These are phyloP conservation scores for Rosellinia necatrix DNA, from an alignment of 2,329 filamentous ascomycete genomes.

Conservation along the genomic window DNA sequence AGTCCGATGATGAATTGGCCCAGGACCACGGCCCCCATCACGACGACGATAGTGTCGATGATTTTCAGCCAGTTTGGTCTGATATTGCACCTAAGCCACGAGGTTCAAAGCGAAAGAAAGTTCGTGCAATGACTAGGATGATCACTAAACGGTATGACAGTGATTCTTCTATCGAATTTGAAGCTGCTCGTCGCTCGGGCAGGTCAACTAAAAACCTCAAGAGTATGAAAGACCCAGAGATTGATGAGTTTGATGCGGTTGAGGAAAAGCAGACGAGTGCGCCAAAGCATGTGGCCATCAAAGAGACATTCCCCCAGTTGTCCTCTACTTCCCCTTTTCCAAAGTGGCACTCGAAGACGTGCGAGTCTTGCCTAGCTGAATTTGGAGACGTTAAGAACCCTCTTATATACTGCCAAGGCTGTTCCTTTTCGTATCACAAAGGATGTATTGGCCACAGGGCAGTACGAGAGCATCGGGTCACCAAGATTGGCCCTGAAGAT, in stretches of 20 bases:
- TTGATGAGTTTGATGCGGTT: slow-evolving; percentile 61
- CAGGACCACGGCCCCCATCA: slow-evolving; percentile 22
- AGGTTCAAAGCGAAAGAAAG: slow-evolving; percentile 28
- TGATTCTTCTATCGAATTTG: slow-evolving; percentile 58
- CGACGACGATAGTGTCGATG: slow-evolving; percentile 32
- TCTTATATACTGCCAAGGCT: slow-evolving; percentile 89
- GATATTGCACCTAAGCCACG: slow-evolving; percentile 34
- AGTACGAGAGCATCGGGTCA: slow-evolving; percentile 82
- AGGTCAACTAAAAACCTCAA: slow-evolving; percentile 50
- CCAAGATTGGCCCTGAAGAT: slow-evolving; percentile 74
- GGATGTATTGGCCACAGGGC: slow-evolving; percentile 76
- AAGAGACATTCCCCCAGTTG: slow-evolving; percentile 73
- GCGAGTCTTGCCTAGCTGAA: slow-evolving; percentile 70
- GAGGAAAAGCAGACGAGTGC: slow-evolving; percentile 51
- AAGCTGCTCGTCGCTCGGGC: slow-evolving; percentile 54
- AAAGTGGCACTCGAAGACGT: slow-evolving; percentile 69
- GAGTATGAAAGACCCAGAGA: slow-evolving; percentile 56
- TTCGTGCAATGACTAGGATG: slow-evolving; percentile 18
- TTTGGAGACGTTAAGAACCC: slow-evolving; percentile 65
- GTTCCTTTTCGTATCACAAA: slow-evolving; percentile 82
- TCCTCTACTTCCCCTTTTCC: slow-evolving; percentile 69
- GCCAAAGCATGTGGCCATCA: slow-evolving; percentile 66
- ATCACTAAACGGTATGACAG: slow-evolving; percentile 29
- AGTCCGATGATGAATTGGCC: slow-evolving; percentile 42
- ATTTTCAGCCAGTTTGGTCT: slow-evolving; percentile 33